phyloP scores from a whole-genome alignment of 129 eudicot species.

The Tanacetum coccineum region DNA sequence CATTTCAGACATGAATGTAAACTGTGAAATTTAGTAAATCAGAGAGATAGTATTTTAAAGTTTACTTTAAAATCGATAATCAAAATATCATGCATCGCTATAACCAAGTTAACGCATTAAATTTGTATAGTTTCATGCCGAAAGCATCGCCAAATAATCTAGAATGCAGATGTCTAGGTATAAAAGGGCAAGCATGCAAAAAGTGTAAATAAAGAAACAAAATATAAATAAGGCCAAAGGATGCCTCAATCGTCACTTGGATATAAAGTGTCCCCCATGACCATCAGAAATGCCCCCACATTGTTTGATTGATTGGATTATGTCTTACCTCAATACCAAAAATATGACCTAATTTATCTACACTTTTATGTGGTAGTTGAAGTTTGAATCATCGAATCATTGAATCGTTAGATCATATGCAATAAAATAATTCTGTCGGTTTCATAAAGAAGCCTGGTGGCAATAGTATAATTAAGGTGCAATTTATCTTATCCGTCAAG shows the following conservation, averaged over 20 bases:
- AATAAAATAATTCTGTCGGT: neutral
- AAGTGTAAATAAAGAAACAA: neutral
- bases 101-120: no score
- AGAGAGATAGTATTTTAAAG: no score
- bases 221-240: neutral
- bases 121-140: no score
- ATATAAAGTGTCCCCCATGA: conserved; percentile 1
- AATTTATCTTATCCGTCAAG: no score
- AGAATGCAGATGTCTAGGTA: no score
- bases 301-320: neutral
- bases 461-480: no score
- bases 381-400: neutral
- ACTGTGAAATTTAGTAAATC: no score
- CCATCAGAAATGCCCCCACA: neutral
- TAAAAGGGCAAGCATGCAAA: neutral
- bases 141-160: no score
- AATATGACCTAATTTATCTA: neutral
- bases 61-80: no score
- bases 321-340: neutral
- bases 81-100: no score
- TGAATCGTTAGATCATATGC: neutral
- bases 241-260: neutral
- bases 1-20: no score
- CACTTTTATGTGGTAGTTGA: neutral
- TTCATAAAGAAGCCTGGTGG: neutral